Base-by-base conservation (phyloP, 2,329 filamentous ascomycete genomes). In the Xylaria multiplex region DNA sequence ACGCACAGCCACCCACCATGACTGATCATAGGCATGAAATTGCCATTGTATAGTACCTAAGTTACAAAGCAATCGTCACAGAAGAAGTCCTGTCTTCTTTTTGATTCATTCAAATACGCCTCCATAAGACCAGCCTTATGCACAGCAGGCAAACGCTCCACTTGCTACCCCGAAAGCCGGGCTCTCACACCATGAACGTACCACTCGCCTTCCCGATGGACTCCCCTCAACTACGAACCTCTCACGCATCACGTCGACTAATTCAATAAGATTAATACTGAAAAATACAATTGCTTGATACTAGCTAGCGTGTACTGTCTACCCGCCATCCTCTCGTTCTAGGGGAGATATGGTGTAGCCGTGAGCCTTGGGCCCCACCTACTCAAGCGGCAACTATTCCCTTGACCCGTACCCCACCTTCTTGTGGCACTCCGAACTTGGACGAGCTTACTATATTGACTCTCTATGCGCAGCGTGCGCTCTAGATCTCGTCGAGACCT, bases 301-400 rank as follows among this genome's bases (percentile, higher is more conserved):
- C 71, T 76, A 74, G 69, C 71, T 75, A 74, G 65, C 68, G 70
- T 75, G 67, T 76, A 72, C 71, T 72, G 68, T 65, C 59, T 71
- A 66, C 58, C 62, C 71, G 54, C 57, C 46, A 52, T 67, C 27
- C 62, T 67, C 66, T 65, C 70, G 69, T 69, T 65, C 62, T 65
- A 62, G 43, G 52, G 55, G 48, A 42, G 42, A 30, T 45, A 27
- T 22, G 27, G 27, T 16, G 42, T 53, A 30, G 54, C 57, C 32
- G 40, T 57, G 56, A 56, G 46, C 46, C 56, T 49, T 37, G 22
- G 24, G n/a, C 14, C 42, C 35, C 52, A 50, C 53, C 65, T 57
- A 35, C 53, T 52, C 50, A 42, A 52, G 24, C 43, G 27, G 37
- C 40, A 46, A 50, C 52, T 63, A 52, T 62, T 66, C 59, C 68